These are phyloP conservation scores for Myxozyma neglecta DNA, from an alignment of 805 yeast genomes.

Conservation along the genomic window DNA sequence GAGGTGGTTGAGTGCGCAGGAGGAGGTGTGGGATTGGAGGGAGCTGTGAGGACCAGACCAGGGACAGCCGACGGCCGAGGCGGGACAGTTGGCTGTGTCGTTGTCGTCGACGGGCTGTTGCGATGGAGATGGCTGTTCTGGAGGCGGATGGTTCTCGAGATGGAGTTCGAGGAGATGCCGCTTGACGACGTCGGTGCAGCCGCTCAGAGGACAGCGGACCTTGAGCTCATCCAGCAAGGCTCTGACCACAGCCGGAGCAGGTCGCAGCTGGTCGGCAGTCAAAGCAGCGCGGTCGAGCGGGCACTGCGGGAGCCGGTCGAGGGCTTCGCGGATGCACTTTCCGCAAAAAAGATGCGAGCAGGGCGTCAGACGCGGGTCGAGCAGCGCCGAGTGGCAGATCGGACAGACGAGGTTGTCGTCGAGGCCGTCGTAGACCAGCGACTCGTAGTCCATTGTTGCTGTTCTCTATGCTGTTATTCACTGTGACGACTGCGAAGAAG, in stretches of 20 bases:
- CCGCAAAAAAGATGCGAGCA: constrained; percentile 47
- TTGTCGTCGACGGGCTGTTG: too few species aligned
- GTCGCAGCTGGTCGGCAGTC: constrained; percentile 43
- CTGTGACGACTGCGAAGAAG: neutral
- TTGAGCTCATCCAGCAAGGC: constrained; percentile 62
- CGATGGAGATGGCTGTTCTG: constrained; percentile 28
- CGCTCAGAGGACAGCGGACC: constrained; percentile 47
- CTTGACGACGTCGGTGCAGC: too few species aligned
- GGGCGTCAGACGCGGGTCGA: constrained; percentile 59
- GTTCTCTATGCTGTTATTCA: neutral
- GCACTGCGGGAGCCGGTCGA: neutral
- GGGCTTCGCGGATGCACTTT: too few species aligned
- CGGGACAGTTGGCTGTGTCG: constrained; percentile 34
- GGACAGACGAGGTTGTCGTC: constrained; percentile 48
- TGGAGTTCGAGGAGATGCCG: too few species aligned
- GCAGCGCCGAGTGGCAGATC: constrained; percentile 65
- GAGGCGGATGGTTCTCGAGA: constrained; percentile 41
- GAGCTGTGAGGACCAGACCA: constrained; percentile 35
- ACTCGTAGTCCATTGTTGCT: neutral
- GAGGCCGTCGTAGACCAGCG: constrained; percentile 19
- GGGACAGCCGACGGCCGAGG: constrained; percentile 37
- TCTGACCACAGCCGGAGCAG: constrained; percentile 59
- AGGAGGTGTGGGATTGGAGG: constrained; percentile 31
- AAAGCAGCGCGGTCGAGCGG: constrained; percentile 52
- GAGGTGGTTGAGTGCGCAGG: constrained; percentile 37